These are phyloP conservation scores for Thielaviopsis euricoi DNA, from an alignment of 2,329 filamentous ascomycete genomes.

Conservation along the genomic window DNA sequence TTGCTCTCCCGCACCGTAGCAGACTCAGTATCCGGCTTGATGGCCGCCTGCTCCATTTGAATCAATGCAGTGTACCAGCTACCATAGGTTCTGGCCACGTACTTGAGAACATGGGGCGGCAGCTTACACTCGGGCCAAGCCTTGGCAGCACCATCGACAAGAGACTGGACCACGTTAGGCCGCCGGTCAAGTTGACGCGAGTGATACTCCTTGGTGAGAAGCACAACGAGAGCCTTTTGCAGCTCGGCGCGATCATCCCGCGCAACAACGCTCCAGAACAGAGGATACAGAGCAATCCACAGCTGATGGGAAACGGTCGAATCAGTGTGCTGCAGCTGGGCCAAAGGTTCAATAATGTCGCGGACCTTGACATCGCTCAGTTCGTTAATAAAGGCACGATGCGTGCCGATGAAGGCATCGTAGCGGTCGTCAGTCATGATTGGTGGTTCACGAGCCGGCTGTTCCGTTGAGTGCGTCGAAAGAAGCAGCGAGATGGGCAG, in stretches of 20 bases:
- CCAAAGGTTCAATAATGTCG: conserved; percentile 78
- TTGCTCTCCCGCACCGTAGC: conserved; percentile 79
- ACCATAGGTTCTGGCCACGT: conserved; percentile 82
- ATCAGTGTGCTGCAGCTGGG: conserved; percentile 84
- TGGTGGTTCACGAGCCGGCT: conserved; percentile 32
- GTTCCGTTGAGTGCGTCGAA: conserved; percentile 55
- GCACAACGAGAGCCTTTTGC: conserved; percentile 74
- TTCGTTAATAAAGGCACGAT: conserved; percentile 71
- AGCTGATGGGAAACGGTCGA: conserved; percentile 67
- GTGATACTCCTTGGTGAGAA: conserved; percentile 92
- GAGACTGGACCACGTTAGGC: conserved; percentile 85
- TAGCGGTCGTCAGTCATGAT: conserved; percentile 69
- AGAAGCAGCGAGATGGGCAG: conserved; percentile 60
- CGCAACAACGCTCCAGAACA: conserved; percentile 79
- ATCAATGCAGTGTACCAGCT: conserved; percentile 91
- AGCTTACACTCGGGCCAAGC: conserved; percentile 80
- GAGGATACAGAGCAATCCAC: conserved; percentile 80
- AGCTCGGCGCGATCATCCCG: conserved; percentile 82
- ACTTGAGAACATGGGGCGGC: conserved; percentile 91
- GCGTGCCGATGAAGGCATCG: conserved; percentile 59
- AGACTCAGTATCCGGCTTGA: conserved; percentile 72
- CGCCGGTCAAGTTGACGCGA: conserved; percentile 85
- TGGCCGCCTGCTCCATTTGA: conserved; percentile 77
- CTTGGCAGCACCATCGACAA: conserved; percentile 74
- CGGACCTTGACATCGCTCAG: conserved; percentile 73